Evolutionary conservation across 176 grass and related monocot species (phyloP).

Genomic region (Eleusine coracana): DNA sequence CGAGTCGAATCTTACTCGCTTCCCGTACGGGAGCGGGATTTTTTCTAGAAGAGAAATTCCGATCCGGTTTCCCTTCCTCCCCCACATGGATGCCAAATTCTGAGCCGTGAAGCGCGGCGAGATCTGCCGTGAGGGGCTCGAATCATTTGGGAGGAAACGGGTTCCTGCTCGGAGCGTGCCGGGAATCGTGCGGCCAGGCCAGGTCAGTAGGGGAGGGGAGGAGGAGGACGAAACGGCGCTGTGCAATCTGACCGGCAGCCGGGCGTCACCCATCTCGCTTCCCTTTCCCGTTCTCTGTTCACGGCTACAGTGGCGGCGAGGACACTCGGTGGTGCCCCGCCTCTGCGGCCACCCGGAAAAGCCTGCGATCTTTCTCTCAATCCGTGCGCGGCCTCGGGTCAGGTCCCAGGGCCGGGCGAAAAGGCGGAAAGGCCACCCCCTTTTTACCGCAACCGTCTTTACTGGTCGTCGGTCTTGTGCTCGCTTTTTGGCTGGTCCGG

Average conservation of each 20-base stretch:
- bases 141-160: slow-evolving; percentile 30
- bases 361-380: slow-evolving; percentile 49
- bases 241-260: slow-evolving; percentile 43
- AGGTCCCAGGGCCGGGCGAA: slow-evolving; percentile 31
- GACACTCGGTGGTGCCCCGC: slow-evolving; percentile 34
- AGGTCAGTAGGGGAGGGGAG: not conserved
- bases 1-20: slow-evolving; percentile 25
- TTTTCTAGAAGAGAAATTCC: slow-evolving; percentile 1
- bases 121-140: slow-evolving; percentile 38
- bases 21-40: not conserved
- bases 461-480: slow-evolving; percentile 32
- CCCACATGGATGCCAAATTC: slow-evolving; percentile 20
- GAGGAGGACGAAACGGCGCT: slow-evolving; percentile 28
- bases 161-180: slow-evolving; percentile 25
- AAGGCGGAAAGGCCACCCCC: slow-evolving; percentile 36
- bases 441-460: slow-evolving; percentile 48
- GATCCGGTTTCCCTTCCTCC: slow-evolving; percentile 3
- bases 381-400: slow-evolving; percentile 20
- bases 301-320: slow-evolving; percentile 50
- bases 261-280: slow-evolving; percentile 19
- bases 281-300: slow-evolving; percentile 11
- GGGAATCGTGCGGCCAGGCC: slow-evolving; percentile 37
- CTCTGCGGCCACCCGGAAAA: slow-evolving; percentile 43
- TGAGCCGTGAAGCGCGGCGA: slow-evolving; percentile 43
- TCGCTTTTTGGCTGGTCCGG: slow-evolving; percentile 46